phyloP scores from a whole-genome alignment of 1,284 basidiomycete species.

The Trametes hirsuta region DNA sequence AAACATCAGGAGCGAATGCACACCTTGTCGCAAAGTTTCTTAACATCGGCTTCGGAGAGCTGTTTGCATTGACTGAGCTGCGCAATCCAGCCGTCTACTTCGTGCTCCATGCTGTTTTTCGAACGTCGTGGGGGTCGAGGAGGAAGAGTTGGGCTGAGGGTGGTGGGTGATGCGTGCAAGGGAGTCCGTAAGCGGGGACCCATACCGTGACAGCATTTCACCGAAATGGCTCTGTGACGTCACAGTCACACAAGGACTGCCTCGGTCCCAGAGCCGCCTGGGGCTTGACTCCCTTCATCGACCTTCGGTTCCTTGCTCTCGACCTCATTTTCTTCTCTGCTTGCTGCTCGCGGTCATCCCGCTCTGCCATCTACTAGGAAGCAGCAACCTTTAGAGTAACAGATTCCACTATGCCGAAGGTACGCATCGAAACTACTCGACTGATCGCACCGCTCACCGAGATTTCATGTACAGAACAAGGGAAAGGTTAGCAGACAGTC shows the following conservation, averaged over 20 bases:
- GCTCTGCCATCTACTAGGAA: constrained; percentile 5
- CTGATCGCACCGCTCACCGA: constrained; percentile 23
- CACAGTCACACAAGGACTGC: constrained; percentile 21
- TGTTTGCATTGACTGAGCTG: constrained; percentile 99
- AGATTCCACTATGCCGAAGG: constrained; percentile 58
- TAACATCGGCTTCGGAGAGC: constrained; percentile 94
- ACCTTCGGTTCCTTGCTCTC: neutral
- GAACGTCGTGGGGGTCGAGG: constrained; percentile 11
- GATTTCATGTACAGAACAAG: constrained; percentile 60
- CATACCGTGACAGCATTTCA: constrained; percentile 14
- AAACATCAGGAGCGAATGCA: constrained; percentile 39
- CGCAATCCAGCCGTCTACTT: constrained; percentile 95
- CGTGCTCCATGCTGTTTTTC: constrained; percentile 65
- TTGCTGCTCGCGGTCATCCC: neutral
- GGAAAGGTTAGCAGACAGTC: constrained; percentile 62
- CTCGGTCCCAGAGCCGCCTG: constrained; percentile 12
- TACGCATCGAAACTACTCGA: constrained; percentile 28
- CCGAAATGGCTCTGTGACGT: constrained; percentile 19
- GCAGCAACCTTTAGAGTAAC: neutral
- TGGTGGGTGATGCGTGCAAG: constrained; percentile 33
- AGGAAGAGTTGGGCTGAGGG: constrained; percentile 21
- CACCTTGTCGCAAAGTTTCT: constrained; percentile 99
- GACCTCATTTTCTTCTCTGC: constrained; percentile 2
- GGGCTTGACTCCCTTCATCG: constrained; percentile 17
- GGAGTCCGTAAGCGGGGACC: constrained; percentile 13